phyloP scores from a whole-genome alignment of 1,284 basidiomycete genomes.

The Ganoderma sinense region DNA sequence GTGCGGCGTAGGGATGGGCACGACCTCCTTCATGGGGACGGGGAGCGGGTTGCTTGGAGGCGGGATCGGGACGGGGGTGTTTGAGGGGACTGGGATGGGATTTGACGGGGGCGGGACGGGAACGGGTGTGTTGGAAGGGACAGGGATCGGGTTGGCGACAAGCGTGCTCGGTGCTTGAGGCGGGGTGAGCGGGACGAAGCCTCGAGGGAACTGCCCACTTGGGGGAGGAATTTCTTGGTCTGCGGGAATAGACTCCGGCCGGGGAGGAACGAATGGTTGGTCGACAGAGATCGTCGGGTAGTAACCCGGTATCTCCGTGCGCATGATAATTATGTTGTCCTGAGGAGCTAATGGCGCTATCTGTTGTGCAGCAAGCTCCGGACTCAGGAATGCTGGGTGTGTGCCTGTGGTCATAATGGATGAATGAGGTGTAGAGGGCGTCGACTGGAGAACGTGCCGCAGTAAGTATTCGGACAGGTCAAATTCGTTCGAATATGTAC shows the following conservation, averaged over 20 bases:
- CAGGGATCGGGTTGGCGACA: background rate
- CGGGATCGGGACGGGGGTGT: conserved; percentile 6
- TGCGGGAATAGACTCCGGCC: conserved; percentile 14
- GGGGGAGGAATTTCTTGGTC: conserved; percentile 20
- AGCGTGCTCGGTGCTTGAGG: conserved; percentile 7
- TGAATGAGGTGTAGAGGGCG: conserved; percentile 21
- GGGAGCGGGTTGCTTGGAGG: conserved; percentile 18
- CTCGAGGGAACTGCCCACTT: conserved; percentile 26
- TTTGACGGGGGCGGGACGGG: conserved; percentile 15
- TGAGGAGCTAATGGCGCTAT: conserved; percentile 20
- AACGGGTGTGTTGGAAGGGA: conserved; percentile 14
- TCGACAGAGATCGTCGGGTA: conserved; percentile 13
- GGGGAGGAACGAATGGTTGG: conserved; percentile 21
- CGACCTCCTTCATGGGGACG: conserved; percentile 11
- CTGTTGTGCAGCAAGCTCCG: conserved; percentile 21
- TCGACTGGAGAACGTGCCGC: conserved; percentile 13
- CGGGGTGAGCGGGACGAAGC: conserved; percentile 29
- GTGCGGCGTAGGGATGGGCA: conserved; percentile 12
- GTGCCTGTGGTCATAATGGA: conserved; percentile 23
- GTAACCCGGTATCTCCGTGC: conserved; percentile 25
- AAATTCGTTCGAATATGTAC: background rate
- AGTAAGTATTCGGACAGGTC: background rate
- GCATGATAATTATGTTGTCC: conserved; percentile 28
- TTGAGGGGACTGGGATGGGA: conserved; percentile 14
- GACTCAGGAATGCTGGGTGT: conserved; percentile 32